These are phyloP conservation scores for Brassica juncea DNA, from an alignment of 345 rosid species.

Conservation along the genomic window DNA sequence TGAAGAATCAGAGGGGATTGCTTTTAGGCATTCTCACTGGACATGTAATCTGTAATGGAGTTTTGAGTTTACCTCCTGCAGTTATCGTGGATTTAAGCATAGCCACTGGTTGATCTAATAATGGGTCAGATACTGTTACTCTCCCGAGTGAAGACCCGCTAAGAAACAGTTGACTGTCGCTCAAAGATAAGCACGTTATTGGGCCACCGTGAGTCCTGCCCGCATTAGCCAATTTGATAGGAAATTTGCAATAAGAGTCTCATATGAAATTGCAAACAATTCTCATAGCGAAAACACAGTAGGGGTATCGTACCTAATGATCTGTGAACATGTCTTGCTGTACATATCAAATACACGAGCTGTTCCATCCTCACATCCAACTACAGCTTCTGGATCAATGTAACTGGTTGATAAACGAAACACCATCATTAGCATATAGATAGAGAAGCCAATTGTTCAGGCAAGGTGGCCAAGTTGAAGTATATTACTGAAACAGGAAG, in stretches of 20 bases:
- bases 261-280: not conserved
- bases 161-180: slow-evolving; percentile 65
- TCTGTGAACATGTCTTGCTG: slow-evolving; percentile 74
- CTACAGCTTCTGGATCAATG: slow-evolving; percentile 79
- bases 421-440: slow-evolving; percentile 10
- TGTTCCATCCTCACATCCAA: slow-evolving; percentile 95
- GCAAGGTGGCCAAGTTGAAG: too few relatives aligned
- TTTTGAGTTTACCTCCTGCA: slow-evolving; percentile 51
- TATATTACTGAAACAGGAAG: not conserved
- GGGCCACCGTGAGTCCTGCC: slow-evolving; percentile 1
- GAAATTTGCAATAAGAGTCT: not conserved
- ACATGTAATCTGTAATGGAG: slow-evolving; percentile 6
- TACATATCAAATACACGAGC: slow-evolving; percentile 93
- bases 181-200: slow-evolving; percentile 47
- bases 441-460: slow-evolving; percentile 11
- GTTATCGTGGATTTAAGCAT: slow-evolving; percentile 61
- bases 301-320: slow-evolving; percentile 33
- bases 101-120: slow-evolving; percentile 61
- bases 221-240: slow-evolving; percentile 6
- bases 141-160: slow-evolving; percentile 78
- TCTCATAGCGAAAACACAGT: not conserved
- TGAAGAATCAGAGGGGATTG: slow-evolving; percentile 11
- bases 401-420: slow-evolving; percentile 66
- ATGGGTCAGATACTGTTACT: slow-evolving; percentile 65
- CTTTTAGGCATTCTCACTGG: slow-evolving; percentile 1